Base-by-base conservation (phyloP, 768 basidiomycete species). In the Kwoniella pini region DNA sequence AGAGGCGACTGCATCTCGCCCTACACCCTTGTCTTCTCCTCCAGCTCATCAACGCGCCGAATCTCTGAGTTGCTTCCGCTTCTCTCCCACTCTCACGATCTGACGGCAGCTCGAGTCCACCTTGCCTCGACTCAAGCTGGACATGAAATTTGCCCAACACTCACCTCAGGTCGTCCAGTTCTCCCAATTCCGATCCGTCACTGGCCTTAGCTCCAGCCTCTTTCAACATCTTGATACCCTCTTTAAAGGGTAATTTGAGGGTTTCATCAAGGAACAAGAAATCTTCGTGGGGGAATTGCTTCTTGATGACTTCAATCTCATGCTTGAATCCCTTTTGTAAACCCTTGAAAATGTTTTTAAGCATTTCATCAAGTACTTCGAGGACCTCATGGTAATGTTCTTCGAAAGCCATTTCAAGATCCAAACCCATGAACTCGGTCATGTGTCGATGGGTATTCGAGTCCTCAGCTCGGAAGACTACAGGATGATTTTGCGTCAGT, bases 311-410 rank as follows among this genome's bases (percentile, higher is more conserved):
- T 31, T 87, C 87, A 67, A 98, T 91, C 79, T 99, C 96, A 52
- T 85, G 85, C 44, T 81, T 79, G 80, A 88, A 93, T 55, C 84
- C 84, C 71, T 88, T 84, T 67, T 85, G 84, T 52, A 99, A 83
- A 7, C 88, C 88, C 58, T 82, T 82, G 85, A 99, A 99, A 72
- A 99, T 89, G 73, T 83, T 81, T 66, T 91, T 82, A 77, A 98
- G 86, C 76, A 98, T 83, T 44, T 83, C 84, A 76, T 99, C 96
- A 60, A 99, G 84, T 22, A 92, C 80, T 70, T 96, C 92, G 82
- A 98, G 83, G 33, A 93, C 93, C 80, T 99, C 96, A 80, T 98
- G 94, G 75, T 98, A 99, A 77, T 98, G 93, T 77, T 97, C 94
- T 78, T 98, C 93, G 68, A 99, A 92, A 3, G 87, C 84, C 96